Percentiles rank a stretch among this genome's conserved stretches.
phyloP scores from a whole-genome alignment of 495 filamentous ascomycete genomes.

The Podospora sp. region DNA sequence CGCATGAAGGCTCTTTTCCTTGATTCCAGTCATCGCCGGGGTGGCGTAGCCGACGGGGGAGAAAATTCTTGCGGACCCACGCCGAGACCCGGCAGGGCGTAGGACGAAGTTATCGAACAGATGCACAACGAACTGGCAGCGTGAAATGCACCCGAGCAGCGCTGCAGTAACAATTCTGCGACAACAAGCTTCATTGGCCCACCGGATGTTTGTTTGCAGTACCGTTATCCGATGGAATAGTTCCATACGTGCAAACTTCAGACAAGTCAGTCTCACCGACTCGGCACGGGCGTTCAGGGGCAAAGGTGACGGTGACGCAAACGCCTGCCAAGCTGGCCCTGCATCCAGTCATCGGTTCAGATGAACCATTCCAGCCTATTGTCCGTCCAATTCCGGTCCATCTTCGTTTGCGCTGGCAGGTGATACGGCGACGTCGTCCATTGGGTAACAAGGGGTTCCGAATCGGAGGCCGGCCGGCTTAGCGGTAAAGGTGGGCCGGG shows the following conservation, averaged over 20 bases:
- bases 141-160: conserved; percentile 7
- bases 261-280: conserved; percentile 8
- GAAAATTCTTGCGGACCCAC: conserved; percentile 21
- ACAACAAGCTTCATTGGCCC: background rate
- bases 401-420: background rate
- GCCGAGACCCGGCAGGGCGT: conserved; percentile 26
- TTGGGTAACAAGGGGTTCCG: conserved; percentile 18
- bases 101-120: background rate
- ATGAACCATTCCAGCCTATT: conserved; percentile 3
- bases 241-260: background rate
- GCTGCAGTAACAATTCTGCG: background rate
- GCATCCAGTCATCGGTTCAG: background rate
- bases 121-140: background rate
- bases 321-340: conserved; percentile 4
- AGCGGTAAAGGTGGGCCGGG: conserved; percentile 19
- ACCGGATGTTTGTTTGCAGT: background rate
- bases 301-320: background rate
- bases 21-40: background rate
- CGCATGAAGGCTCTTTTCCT: background rate
- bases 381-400: background rate
- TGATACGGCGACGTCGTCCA: conserved; percentile 12
- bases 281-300: background rate
- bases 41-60: conserved; percentile 6
- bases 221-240: background rate
- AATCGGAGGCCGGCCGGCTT: conserved; percentile 21